Evolutionary conservation across 192 early-diverging fungal genomes (phyloP).

Genomic region (Coemansia sp.): DNA sequence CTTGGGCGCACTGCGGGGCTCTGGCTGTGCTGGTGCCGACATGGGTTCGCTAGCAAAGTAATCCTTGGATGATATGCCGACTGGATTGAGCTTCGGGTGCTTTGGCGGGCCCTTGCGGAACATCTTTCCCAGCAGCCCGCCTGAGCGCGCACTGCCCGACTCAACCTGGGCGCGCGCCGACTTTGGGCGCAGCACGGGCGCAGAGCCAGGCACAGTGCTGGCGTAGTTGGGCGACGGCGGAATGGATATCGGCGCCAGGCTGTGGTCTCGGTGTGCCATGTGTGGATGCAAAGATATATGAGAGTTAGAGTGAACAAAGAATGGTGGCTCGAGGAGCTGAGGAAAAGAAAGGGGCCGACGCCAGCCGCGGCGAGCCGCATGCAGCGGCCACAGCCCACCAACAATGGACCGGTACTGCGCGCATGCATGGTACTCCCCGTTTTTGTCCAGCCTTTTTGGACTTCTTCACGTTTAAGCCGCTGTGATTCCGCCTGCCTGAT

Average conservation of each 20-base stretch:
- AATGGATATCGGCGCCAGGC: slow-evolving; percentile 9
- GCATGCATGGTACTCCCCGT: slow-evolving; percentile 8
- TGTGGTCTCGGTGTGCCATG: slow-evolving; percentile 11
- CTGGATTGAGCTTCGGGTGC: slow-evolving; percentile 44
- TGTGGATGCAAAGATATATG: slow-evolving; percentile 1
- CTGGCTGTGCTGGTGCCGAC: slow-evolving; percentile 8
- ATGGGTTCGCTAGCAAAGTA: slow-evolving; percentile 33
- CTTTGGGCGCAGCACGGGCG: neutral
- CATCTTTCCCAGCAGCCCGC: slow-evolving; percentile 46
- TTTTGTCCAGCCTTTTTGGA: no score
- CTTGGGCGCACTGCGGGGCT: neutral
- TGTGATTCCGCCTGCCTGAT: neutral
- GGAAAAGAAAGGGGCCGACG: slow-evolving; percentile 3
- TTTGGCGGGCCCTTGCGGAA: slow-evolving; percentile 48
- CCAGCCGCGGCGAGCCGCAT: neutral
- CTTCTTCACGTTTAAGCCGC: slow-evolving; percentile 2
- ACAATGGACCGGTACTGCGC: slow-evolving; percentile 18
- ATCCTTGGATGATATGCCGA: slow-evolving; percentile 53
- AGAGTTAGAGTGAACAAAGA: neutral
- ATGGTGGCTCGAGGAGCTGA: neutral
- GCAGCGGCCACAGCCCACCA: slow-evolving; percentile 10
- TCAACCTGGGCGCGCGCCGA: neutral
- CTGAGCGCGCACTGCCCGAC: slow-evolving; percentile 15
- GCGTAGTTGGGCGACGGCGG: slow-evolving; percentile 2
- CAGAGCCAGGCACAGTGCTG: neutral